Evolutionary conservation across 2,329 filamentous ascomycete genomes (phyloP).

Genomic region (Fusarium beomiforme): DNA sequence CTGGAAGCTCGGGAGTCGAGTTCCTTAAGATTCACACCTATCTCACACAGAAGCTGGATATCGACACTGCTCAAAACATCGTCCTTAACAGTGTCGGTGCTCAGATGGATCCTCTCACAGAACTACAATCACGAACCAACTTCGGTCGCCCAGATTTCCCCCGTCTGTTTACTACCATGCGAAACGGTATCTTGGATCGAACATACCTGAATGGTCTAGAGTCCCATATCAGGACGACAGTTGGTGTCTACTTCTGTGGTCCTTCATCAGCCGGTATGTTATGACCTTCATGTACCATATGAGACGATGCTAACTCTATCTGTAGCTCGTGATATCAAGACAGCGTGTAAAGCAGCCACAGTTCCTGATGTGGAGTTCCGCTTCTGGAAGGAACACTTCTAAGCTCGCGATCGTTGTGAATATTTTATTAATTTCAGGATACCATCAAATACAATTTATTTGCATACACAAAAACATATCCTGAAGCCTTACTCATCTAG

Average conservation of each 20-base stretch:
- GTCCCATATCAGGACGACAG: slow-evolving; percentile 78
- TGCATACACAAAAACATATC: background rate
- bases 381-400: slow-evolving; percentile 98
- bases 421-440: slow-evolving; percentile 37
- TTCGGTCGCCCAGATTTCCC: slow-evolving; percentile 93
- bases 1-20: slow-evolving; percentile 75
- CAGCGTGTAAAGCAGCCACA: slow-evolving; percentile 78
- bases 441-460: slow-evolving; percentile 32
- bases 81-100: slow-evolving; percentile 94
- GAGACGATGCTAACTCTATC: slow-evolving; percentile 50
- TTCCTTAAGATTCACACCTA: slow-evolving; percentile 99
- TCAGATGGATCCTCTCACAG: slow-evolving; percentile 88
- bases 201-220: slow-evolving; percentile 87
- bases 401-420: slow-evolving; percentile 38
- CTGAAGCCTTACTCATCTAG: background rate
- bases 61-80: slow-evolving; percentile 95
- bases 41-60: slow-evolving; percentile 91
- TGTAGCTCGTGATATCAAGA: slow-evolving; percentile 83
- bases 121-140: slow-evolving; percentile 89
- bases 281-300: background rate
- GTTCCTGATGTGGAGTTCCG: slow-evolving; percentile 87
- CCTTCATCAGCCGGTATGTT: slow-evolving; percentile 74
- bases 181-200: slow-evolving; percentile 85
- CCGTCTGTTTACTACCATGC: slow-evolving; percentile 83
- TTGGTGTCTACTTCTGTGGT: slow-evolving; percentile 98